Evolutionary conservation across 805 yeast genomes (phyloP), one percentile per base, ranked within the genome.

Genomic region (Zygosaccharomyces rouxii): DNA sequence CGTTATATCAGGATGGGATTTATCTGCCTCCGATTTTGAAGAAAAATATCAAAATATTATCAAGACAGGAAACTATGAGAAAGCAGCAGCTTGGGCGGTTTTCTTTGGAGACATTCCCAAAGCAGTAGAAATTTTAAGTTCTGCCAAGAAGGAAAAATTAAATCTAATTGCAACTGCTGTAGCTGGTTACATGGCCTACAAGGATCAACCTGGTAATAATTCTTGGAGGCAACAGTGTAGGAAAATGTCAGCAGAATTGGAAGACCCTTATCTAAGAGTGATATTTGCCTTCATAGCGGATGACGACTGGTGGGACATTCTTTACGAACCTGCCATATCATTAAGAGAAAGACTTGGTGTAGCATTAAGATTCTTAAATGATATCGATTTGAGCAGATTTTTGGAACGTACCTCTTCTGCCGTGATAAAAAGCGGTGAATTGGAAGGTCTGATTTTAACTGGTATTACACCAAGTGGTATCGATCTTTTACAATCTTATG

Each of bases 21-120:
- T 87, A 57, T 82, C 89, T 1, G 77, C 79, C 14, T 71, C 78
- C 22, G 95, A 88, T 62, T 75, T 89, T 52, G 95, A 89, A 55
- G 81, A 77, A 35, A 81, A 84, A 52, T 75, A 86, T 35, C 68
- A 70, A 19, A 71, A 73, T 35, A 72, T 92, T 35, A 79, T 83
- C 19, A 66, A 70, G 0, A 65, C 71, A 13, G 89, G 86, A 0
- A 77, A 79, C 50, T 78, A 77, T 53, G 96, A 89, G 52, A 83
- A 92, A 62, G 98, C 99, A 0, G 99, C 97, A 0, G 98, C 95
- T 0, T 88, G 96, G 95, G 97, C 97, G 0, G 90, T 89, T 0
- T 92, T 92, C 66, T 92, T 88, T 62, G 97, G 96, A 5, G 87
- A 89, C 64, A 86, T 92, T 2, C 76, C 79, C 2, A 76, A 81